Base-by-base conservation (phyloP, 441 rosid genomes). In the Gossypium gossypioides region DNA sequence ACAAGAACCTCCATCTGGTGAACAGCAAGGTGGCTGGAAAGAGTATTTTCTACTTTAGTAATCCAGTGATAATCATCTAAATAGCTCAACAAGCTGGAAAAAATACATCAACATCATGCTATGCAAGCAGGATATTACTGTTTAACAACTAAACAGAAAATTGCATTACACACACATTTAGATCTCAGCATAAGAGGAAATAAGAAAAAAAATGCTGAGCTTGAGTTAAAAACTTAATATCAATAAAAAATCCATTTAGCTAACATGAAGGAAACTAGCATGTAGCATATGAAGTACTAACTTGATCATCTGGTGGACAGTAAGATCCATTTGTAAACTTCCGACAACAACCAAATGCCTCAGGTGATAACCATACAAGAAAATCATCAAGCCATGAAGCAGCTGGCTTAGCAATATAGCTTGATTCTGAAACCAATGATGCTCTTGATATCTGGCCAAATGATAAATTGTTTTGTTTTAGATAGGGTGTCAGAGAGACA, bases 311-410 rank as follows among this genome's bases (percentile, higher is more conserved):
- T 54, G 99, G 99, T 21, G 99, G 96, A 37, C 99, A 96, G 80
- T 89, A 96, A 85, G 85, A 88, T 63, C 88, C 98, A 86, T 96
- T 91, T 73, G 89, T 87, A 83, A 91, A 93, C 79, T 93, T 91
- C 66, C 99, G 88, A 69, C 99, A 96, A 81, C 99, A 96, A 69
- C 98, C 98, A 82, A 92, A 96, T 72, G 99, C 99, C 81, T 96
- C 98, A 0, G 99, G 99, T 76, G 98, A 96, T 78, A 96, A 73
- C 99, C 99, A 96, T 60, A 93, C 97, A 48, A 95, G 97, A 83
- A 92, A 91, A 82, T 95, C 99, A 78, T 95, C 99, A n/a, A 95
- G 93, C 99, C 98, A 95, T 34, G 99, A 92, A 82, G 99, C 99
- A 77, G 99, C 97, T 78, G 98, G 97, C 88, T 89, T 95, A 42